phyloP scores from a whole-genome alignment of 768 basidiomycete species.

The Cyclocybe aegerita region DNA sequence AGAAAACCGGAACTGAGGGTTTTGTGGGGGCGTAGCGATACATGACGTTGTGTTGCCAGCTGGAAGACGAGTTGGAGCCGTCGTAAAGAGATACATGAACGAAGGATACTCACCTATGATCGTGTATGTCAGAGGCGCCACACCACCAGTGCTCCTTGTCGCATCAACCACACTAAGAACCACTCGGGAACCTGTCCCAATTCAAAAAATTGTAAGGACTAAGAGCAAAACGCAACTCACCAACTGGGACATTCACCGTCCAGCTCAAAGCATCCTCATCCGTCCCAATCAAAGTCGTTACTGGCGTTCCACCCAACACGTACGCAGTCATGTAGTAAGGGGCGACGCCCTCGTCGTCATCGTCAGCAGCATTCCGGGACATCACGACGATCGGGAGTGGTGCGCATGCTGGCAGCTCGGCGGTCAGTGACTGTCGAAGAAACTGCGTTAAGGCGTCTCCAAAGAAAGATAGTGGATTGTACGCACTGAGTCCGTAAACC shows the following conservation, averaged over 20 bases:
- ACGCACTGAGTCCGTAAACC: too few relatives aligned
- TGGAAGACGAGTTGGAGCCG: too few relatives aligned
- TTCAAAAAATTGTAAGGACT: not conserved
- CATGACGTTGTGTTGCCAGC: too few relatives aligned
- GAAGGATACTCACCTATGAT: conserved; percentile 26
- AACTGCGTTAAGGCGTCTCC: too few relatives aligned
- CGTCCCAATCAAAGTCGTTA: conserved; percentile 30
- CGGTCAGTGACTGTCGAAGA: too few relatives aligned
- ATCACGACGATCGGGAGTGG: too few relatives aligned
- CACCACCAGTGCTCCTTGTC: conserved; percentile 35
- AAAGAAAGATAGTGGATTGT: too few relatives aligned
- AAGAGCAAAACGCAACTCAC: conserved; percentile 22
- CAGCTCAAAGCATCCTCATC: conserved; percentile 33
- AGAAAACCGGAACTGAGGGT: too few relatives aligned
- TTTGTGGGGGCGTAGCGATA: too few relatives aligned
- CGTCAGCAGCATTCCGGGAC: too few relatives aligned
- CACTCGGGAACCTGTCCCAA: conserved; percentile 34
- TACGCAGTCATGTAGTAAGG: conserved; percentile 43
- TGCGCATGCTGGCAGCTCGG: too few relatives aligned
- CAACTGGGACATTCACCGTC: conserved; percentile 35
- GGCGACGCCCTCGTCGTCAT: conserved; percentile 6
- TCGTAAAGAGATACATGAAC: too few relatives aligned
- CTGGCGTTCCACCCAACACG: conserved; percentile 31
- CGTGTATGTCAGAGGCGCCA: conserved; percentile 28
- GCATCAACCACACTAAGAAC: conserved; percentile 42